Percentiles rank a stretch among this genome's conserved stretches.
Conservation (phyloP, 1,284 basidiomycete species). For the Irpex rosettiformis region DNA sequence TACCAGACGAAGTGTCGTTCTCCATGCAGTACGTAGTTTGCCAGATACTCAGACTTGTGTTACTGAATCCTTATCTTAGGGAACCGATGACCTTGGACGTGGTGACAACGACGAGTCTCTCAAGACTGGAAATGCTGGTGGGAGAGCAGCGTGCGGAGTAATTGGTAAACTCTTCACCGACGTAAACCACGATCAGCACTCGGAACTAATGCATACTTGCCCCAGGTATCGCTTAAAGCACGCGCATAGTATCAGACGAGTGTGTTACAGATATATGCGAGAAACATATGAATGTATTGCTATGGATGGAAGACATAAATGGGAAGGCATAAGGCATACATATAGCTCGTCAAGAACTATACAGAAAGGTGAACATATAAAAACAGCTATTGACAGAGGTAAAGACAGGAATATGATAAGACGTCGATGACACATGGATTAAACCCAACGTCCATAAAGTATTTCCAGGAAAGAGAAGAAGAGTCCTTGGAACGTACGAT, state of each 20-base stretch:
- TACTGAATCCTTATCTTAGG: constrained; percentile 33
- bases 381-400: background rate
- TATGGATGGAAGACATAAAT: background rate
- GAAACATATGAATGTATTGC: background rate
- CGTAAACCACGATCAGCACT: too few relatives aligned
- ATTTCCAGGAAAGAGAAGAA: too few relatives aligned
- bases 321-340: too few relatives aligned
- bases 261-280: background rate
- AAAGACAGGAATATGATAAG: background rate
- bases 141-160: constrained; percentile 70
- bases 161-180: constrained; percentile 49
- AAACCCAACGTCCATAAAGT: background rate
- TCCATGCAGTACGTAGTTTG: constrained; percentile 45
- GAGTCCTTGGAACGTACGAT: too few relatives aligned
- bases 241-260: background rate
- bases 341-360: too few relatives aligned
- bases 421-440: background rate
- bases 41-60: background rate
- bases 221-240: background rate
- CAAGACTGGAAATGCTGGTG: constrained; percentile 75
- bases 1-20: constrained; percentile 51
- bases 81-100: constrained; percentile 70
- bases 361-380: background rate
- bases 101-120: constrained; percentile 65
- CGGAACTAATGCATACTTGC: background rate